Evolutionary conservation across 108 stramenopile genomes (phyloP), one percentile per base, ranked within the genome.

Genomic region (Cylindrotheca closterium): DNA sequence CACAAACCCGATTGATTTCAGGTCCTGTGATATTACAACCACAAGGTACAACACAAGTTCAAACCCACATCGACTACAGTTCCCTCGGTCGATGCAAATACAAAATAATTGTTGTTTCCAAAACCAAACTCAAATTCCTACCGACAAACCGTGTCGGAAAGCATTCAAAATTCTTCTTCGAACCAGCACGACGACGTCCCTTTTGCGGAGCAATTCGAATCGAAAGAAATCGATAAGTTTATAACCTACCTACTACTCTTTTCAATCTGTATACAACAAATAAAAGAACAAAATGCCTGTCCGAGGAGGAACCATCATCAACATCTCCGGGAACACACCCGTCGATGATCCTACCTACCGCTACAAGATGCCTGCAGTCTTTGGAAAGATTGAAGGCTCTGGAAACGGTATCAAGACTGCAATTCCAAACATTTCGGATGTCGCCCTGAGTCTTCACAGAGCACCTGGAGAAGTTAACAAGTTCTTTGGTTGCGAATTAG

Each of bases 401-500:
- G 99, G 99, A 58, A 99, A 99, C 71, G 99, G 99, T 31, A 99
- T 97, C 81, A 98, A 98, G 74, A 99, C 99, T 25, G 94, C 86
- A 30, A 84, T 99, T 71, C 83, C 91, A 45, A 99, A 99, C 95
- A 89, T 98, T 51, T 68, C 79, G 30, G 96, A 96, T 25, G 79
- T 99, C 2, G 97, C 86, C 3, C 29, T 68, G 18, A 60, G 84
- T 34, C 71, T 98, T 51, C 89, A 98, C 63, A 96, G 98, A 55
- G 65, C 78, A 57, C 86, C 97, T n/a, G 88, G 86, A 2, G 95
- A 96, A 60, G 95, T 96, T 48, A 95, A 91, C 77, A 96, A 99
- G 79, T 98, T 97, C 79, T 98, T 99, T 71, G 99, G 99, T 51
- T 92, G 90, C 58, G 99, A 99, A 73, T 66, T 99, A 17, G 99